Evolutionary conservation across 2,329 filamentous ascomycete genomes (phyloP), one percentile per base, ranked within the genome.

Genomic region (Cytospora piceae): DNA sequence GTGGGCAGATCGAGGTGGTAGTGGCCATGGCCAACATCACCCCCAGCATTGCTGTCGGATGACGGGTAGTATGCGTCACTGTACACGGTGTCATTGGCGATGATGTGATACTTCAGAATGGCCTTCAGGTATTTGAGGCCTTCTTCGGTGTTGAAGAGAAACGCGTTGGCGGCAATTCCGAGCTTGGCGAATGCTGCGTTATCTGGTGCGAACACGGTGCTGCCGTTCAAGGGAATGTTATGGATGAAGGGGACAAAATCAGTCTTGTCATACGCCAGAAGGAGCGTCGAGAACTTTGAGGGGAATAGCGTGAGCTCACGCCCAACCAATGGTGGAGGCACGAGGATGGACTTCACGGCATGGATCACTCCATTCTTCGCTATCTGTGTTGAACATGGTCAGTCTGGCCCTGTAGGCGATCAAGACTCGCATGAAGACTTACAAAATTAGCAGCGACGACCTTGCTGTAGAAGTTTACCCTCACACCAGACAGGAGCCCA

Each of bases 331-430:
- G 91, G 89, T 0, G 93, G 94, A 3, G 93, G 93, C 11, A 94
- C 72, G n/a, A 97, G 83, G 63, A 95, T 81, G 68, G 81, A 83
- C 78, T 93, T 87, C 62, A 97, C 79, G 54, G 85, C 90, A 76
- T 97, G 93, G 69, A 96, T 86, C 49, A 95, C 82, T 52, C 94
- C 93, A 73, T 96, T 96, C 68, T 86, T 89, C 51, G 87, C 90
- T 73, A 85, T 83, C 88, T 90, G 54, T 63, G 6, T 3, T 0
- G 52, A 22, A 37, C 20, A 42, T 61, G n/a, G 56, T 59, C 20
- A 65, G 52, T n/a, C 1, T 17, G 14, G 29, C 3, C 9, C 14
- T 3, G 15, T 7, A 2, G 11, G 7, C 6, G 3, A 14, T 37
- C 12, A 17, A 12, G 24, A 1, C 4, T 6, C 7, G 8, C 4